Conservation (phyloP, 495 filamentous ascomycete genomes). For the Aeminium ludgeri region DNA sequence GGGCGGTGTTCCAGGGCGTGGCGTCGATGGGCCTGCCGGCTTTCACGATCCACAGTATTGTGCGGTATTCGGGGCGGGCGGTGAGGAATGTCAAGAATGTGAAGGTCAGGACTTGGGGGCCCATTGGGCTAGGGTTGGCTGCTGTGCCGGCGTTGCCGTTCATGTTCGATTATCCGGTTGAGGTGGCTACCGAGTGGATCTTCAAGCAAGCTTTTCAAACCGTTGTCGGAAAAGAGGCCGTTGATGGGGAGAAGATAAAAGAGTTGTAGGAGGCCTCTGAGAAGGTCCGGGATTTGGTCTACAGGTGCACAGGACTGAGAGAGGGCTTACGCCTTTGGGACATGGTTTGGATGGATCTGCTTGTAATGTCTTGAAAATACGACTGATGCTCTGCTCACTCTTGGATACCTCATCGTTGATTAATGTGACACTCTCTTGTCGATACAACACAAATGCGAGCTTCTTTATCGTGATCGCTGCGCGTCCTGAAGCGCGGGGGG, state of each 20-base stretch:
- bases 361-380: no score
- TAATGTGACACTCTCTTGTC: no score
- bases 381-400: no score
- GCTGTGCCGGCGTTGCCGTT: slow-evolving; percentile 80
- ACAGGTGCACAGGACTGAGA: no score
- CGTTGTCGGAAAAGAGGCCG: slow-evolving; percentile 46
- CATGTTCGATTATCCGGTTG: slow-evolving; percentile 85
- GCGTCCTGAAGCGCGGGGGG: no score
- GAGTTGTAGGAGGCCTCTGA: no score
- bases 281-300: no score
- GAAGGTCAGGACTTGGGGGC: slow-evolving; percentile 62
- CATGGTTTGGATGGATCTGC: no score
- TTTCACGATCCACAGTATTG: slow-evolving; percentile 85
- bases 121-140: slow-evolving; percentile 77
- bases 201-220: slow-evolving; percentile 65
- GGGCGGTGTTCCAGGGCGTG: slow-evolving; percentile 74
- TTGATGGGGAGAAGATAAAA: slow-evolving; percentile 35
- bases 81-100: slow-evolving; percentile 64
- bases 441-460: no score
- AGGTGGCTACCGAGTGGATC: slow-evolving; percentile 71
- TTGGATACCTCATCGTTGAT: no score
- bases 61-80: slow-evolving; percentile 67
- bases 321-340: no score
- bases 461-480: no score
- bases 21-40: slow-evolving; percentile 90